phyloP scores from a whole-genome alignment of 2,329 filamentous ascomycete genomes.

The Cladosporium sp. region DNA sequence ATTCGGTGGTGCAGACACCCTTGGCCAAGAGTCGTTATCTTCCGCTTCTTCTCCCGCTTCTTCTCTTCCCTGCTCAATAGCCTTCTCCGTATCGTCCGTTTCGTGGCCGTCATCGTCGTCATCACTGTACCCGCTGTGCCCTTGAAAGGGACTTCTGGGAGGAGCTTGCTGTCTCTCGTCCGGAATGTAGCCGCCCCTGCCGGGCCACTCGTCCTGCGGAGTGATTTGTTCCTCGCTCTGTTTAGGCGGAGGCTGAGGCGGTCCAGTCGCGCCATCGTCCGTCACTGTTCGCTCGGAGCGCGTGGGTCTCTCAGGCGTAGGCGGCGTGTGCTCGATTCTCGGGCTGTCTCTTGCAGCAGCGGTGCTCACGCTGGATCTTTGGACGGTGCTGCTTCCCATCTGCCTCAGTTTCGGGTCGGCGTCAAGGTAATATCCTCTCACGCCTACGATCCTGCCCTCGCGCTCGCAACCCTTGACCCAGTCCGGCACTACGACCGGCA shows the following conservation, averaged over 20 bases:
- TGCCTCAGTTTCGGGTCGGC: slow-evolving; percentile 65
- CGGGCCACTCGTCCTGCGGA: slow-evolving; percentile 11
- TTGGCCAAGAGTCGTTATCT: slow-evolving; percentile 14
- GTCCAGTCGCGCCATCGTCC: slow-evolving; percentile 15
- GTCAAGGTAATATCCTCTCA: slow-evolving; percentile 93
- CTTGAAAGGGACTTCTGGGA: slow-evolving; percentile 4
- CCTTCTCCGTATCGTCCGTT: slow-evolving; percentile 21
- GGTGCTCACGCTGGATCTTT: slow-evolving; percentile 25
- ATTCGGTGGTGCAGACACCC: slow-evolving; percentile 9
- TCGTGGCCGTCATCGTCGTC: slow-evolving; percentile 21
- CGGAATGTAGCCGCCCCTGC: slow-evolving; percentile 22
- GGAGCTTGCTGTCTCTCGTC: slow-evolving; percentile 24
- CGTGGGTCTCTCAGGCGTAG: slow-evolving; percentile 42
- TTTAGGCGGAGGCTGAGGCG: slow-evolving; percentile 29
- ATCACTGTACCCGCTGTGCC: slow-evolving; percentile 1
- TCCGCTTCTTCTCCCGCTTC: no score
- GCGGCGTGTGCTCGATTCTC: slow-evolving; percentile 48
- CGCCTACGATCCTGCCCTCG: slow-evolving; percentile 86
- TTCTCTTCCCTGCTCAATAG: slow-evolving; percentile 24
- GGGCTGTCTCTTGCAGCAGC: slow-evolving; percentile 37
- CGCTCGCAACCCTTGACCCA: slow-evolving; percentile 97
- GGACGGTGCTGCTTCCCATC: slow-evolving; percentile 38
- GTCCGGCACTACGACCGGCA: slow-evolving; percentile 92
- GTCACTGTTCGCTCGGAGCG: slow-evolving; percentile 12
- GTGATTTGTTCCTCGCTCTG: slow-evolving; percentile 14